Conservation (phyloP, 2,329 filamentous ascomycete species). For the Botrytis cinerea region DNA sequence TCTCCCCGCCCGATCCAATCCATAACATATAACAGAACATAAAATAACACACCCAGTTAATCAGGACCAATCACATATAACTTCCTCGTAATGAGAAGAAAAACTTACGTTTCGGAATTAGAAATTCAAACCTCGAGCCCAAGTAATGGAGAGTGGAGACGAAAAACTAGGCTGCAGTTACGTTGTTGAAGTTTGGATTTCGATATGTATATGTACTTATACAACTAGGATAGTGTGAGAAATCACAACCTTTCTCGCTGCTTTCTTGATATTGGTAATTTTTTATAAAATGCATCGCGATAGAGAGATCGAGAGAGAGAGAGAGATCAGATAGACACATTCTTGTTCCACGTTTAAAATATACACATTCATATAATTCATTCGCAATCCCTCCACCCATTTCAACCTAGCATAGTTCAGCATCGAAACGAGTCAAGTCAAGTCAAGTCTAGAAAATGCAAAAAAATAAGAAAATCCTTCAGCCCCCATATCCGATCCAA, state of each 20-base stretch:
- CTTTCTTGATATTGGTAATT: not conserved
- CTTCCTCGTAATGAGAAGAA: not conserved
- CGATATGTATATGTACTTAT: not conserved
- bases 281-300: not conserved
- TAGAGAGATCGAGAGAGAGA: too few relatives aligned
- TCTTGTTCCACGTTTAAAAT: rapidly evolving
- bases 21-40: not conserved
- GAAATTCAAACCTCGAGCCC: not conserved
- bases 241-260: not conserved
- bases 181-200: not conserved
- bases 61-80: not conserved
- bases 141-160: not conserved
- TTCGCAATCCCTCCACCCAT: not conserved
- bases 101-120: not conserved
- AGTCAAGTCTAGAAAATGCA: too few relatives aligned
- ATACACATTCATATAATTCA: not conserved
- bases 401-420: rapidly evolving
- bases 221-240: rapidly evolving
- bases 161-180: not conserved
- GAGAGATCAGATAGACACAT: not conserved
- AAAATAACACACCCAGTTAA: not conserved
- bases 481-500: too few relatives aligned
- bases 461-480: too few relatives aligned
- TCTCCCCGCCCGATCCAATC: not conserved
- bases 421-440: not conserved